Conservation (phyloP, 176 grass and related monocot genomes). For the Phragmites australis region DNA sequence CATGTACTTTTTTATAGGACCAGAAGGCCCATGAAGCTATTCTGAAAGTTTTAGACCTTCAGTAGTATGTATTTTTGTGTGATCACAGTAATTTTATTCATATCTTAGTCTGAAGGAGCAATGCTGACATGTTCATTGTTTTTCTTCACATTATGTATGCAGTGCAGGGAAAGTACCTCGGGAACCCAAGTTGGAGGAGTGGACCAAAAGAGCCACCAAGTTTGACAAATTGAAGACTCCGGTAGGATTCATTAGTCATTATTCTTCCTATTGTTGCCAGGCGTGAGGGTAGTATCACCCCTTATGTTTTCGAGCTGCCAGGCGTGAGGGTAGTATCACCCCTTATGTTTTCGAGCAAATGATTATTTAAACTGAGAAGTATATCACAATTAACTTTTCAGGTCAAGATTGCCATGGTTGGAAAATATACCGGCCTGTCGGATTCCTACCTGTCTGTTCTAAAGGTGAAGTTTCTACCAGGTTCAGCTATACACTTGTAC, state of each 20-base stretch:
- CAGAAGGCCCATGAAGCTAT: constrained; percentile 98
- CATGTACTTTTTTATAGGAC: constrained; percentile 56
- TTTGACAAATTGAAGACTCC: constrained; percentile 67
- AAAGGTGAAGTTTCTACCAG: constrained; percentile 64
- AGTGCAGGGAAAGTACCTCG: constrained; percentile 48
- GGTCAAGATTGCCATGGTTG: constrained; percentile 91
- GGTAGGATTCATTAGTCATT: constrained; percentile 42
- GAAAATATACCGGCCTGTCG: constrained; percentile 80
- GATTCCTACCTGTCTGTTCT: constrained; percentile 87
- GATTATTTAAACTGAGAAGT: background rate
- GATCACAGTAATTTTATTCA: constrained; percentile 12
- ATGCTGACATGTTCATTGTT: constrained; percentile 1
- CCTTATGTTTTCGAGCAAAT: background rate
- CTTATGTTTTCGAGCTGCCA: background rate
- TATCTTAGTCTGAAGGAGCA: constrained; percentile 20
- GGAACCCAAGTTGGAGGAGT: constrained; percentile 62
- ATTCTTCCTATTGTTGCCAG: background rate
- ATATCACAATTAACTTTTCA: constrained; percentile 43
- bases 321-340: background rate
- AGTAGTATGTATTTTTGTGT: constrained; percentile 52
- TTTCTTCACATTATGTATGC: constrained; percentile 7
- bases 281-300: too few relatives aligned
- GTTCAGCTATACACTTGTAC: constrained; percentile 8
- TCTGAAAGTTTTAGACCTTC: constrained; percentile 82
- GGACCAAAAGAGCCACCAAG: constrained; percentile 71